phyloP scores from a whole-genome alignment of 2,329 filamentous ascomycete genomes.

The Cyphellophora europaea region DNA sequence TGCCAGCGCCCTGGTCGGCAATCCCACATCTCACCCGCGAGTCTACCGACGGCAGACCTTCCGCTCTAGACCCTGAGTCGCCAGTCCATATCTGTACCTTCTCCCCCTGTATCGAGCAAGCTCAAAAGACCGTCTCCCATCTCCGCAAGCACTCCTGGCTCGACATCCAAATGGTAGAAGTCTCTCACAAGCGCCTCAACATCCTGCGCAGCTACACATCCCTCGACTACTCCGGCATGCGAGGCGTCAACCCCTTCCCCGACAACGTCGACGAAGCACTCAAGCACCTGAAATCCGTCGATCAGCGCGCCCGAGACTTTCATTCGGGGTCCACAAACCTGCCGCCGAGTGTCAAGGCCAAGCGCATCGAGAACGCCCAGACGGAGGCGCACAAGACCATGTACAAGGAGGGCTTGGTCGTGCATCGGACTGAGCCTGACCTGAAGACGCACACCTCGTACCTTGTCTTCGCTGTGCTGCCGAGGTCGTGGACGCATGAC shows the following conservation, averaged over 20 bases:
- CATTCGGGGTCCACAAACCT: constrained; percentile 34
- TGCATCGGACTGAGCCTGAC: constrained; percentile 76
- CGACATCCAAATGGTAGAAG: constrained; percentile 87
- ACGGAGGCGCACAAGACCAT: constrained; percentile 37
- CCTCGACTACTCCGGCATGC: constrained; percentile 55
- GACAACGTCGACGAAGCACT: constrained; percentile 74
- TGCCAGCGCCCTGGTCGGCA: constrained; percentile 42
- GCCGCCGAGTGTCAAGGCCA: constrained; percentile 9
- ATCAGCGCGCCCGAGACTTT: constrained; percentile 58
- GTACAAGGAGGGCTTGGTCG: constrained; percentile 67
- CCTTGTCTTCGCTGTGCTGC: constrained; percentile 81
- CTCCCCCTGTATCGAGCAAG: constrained; percentile 94
- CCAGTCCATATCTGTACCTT: constrained; percentile 83
- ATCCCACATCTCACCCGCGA: constrained; percentile 36
- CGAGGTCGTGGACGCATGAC: constrained; percentile 73
- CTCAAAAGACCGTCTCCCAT: constrained; percentile 71
- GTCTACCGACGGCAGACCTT: constrained; percentile 23
- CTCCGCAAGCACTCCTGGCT: constrained; percentile 79
- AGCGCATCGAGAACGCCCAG: constrained; percentile 13
- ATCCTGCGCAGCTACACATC: constrained; percentile 75
- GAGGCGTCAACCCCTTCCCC: constrained; percentile 60
- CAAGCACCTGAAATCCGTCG: constrained; percentile 61
- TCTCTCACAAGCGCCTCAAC: constrained; percentile 69
- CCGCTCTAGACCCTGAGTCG: constrained; percentile 60
- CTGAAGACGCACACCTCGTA: constrained; percentile 97